Base-by-base conservation (phyloP, 2,329 filamentous ascomycete genomes). In the Colletotrichum aenigma region DNA sequence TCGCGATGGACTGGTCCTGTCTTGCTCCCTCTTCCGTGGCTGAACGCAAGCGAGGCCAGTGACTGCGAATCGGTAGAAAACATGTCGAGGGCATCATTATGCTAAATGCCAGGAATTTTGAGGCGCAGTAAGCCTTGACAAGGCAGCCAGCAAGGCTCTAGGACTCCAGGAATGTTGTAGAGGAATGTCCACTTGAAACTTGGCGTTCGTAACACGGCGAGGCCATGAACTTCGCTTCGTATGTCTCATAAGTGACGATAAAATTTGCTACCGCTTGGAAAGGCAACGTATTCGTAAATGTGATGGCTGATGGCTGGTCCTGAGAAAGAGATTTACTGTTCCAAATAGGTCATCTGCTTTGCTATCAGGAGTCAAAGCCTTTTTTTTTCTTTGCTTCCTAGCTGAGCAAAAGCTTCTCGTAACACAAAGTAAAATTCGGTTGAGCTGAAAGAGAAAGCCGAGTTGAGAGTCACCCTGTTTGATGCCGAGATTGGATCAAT, bases 291-390 rank as follows among this genome's bases (percentile, higher is more conserved):
- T n/a, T 43, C 16, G 36, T 4, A n/a, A 43, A n/a, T 43, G 1
- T 43, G 7, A n/a, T 43, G 8, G 8, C 6, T 43, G 8, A n/a
- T 18, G 4, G 18, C 1, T 9, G 16, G 18, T n/a, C 8, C 18
- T 8, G 38, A 6, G 3, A 43, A 0, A 6, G 2, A n/a, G 8
- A 43, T n/a, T n/a, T 10, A 4, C 4, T 43, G 1, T 9, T 43
- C 16, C 8, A 18, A 43, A 43, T 9, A 43, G 2, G 16, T 43
- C 2, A 3, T 10, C 9, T 3, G 8, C 6, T 6, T 18, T 18
- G 7, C 16, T 18, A 18, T 10, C 1, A 3, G 2, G 8, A 6
- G 16, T 43, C 8, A 6, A 9, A 43, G 0, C 16, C 16, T 9
- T 8, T 9, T 38, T 4, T 1, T 18, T 9, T 9, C 16, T 4